Percentiles rank a stretch among this genome's conserved stretches.
These are phyloP conservation scores for Sporothrix humicola DNA, from an alignment of 2,329 filamentous ascomycete genomes.

Conservation along the genomic window DNA sequence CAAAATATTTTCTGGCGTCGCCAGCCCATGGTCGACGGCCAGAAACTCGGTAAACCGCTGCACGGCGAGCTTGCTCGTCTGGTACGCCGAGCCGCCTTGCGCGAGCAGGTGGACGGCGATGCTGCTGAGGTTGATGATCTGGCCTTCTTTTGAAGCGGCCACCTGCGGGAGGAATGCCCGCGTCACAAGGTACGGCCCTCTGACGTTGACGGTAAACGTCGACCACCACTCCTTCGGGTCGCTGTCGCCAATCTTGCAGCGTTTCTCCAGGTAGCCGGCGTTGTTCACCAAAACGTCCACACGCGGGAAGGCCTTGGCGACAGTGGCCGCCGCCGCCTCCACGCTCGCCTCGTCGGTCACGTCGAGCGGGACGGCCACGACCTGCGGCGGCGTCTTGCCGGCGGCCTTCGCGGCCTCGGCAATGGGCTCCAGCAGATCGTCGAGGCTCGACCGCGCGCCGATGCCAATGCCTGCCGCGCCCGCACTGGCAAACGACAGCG, in stretches of 20 bases:
- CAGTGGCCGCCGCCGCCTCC: constrained; percentile 44
- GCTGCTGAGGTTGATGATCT: constrained; percentile 47
- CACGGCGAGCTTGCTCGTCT: constrained; percentile 53
- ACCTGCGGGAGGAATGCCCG: constrained; percentile 55
- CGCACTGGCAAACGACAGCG: constrained; percentile 55
- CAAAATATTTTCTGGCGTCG: constrained; percentile 47
- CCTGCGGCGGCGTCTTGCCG: constrained; percentile 41
- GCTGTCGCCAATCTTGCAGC: constrained; percentile 46
- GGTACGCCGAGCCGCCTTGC: constrained; percentile 52
- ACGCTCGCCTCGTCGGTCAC: constrained; percentile 47
- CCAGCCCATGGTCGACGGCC: constrained; percentile 48
- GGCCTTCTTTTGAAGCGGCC: no score
- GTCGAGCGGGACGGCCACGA: constrained; percentile 45
- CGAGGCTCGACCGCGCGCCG: constrained; percentile 56
- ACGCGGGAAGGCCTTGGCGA: constrained; percentile 44
- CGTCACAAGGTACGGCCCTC: constrained; percentile 53
- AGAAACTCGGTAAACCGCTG: constrained; percentile 54
- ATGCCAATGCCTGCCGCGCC: constrained; percentile 57
- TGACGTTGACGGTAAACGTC: constrained; percentile 58
- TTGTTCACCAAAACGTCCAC: constrained; percentile 51
- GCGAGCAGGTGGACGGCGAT: constrained; percentile 46
- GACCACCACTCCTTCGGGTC: constrained; percentile 53
- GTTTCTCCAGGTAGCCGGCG: constrained; percentile 50
- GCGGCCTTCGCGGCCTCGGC: constrained; percentile 44
- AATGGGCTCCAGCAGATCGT: constrained; percentile 47